Percentiles rank a stretch among this genome's conserved stretches.
Conservation (phyloP, 2,329 filamentous ascomycete genomes). For the Amylocarpus encephaloides region DNA sequence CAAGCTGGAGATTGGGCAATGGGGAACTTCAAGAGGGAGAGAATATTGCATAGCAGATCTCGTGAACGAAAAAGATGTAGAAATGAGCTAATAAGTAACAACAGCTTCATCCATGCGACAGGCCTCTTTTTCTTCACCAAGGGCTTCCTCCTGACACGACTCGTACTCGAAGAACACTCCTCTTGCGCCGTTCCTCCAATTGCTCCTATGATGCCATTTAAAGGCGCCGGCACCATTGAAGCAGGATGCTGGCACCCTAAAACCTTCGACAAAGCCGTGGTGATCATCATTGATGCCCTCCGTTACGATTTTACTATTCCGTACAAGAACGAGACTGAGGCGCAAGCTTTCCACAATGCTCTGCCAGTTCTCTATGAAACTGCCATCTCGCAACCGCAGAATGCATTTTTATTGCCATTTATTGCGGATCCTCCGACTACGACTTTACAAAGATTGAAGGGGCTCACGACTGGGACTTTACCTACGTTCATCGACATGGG, state of each 20-base stretch:
- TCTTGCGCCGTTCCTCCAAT: slow-evolving; percentile 64
- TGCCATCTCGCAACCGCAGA: slow-evolving; percentile 63
- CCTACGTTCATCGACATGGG: slow-evolving; percentile 93
- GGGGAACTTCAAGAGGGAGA: background rate
- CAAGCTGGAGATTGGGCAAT: background rate
- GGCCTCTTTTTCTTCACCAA: slow-evolving; percentile 91
- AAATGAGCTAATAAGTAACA: slow-evolving; percentile 15
- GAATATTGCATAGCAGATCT: background rate
- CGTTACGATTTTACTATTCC: slow-evolving; percentile 96
- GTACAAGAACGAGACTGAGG: slow-evolving; percentile 43
- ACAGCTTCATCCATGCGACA: slow-evolving; percentile 58
- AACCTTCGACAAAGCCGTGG: slow-evolving; percentile 83
- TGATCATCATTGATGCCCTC: slow-evolving; percentile 87
- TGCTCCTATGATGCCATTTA: slow-evolving; percentile 32
- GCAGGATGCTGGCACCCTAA: slow-evolving; percentile 97
- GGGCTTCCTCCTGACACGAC: slow-evolving; percentile 85
- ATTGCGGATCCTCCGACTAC: slow-evolving; percentile 95
- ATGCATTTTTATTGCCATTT: slow-evolving; percentile 88
- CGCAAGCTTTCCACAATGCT: slow-evolving; percentile 71
- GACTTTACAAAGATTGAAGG: slow-evolving; percentile 87
- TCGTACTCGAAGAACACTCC: slow-evolving; percentile 72
- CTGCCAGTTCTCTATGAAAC: slow-evolving; percentile 83
- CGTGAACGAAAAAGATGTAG: background rate
- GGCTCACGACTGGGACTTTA: slow-evolving; percentile 87
- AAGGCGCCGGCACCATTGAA: slow-evolving; percentile 28